phyloP scores from a whole-genome alignment of 768 basidiomycete genomes.

The Hygrocybe coccinea region DNA sequence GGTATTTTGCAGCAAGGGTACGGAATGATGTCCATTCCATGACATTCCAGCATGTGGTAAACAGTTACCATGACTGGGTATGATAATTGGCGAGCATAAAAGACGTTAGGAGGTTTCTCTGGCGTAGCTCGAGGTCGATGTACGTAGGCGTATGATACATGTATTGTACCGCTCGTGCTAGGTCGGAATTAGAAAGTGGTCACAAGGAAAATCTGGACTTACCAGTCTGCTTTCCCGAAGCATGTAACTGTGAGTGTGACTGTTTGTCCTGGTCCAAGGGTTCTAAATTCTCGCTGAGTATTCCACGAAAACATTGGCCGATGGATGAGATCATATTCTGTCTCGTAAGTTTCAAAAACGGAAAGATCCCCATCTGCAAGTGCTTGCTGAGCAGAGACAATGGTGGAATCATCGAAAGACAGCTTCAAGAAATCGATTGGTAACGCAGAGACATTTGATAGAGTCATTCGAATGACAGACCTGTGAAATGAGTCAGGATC shows the following conservation, averaged over 20 bases:
- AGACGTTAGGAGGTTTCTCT: slow-evolving; percentile 43
- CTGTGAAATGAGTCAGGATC: slow-evolving; percentile 37
- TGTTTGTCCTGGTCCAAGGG: slow-evolving; percentile 67
- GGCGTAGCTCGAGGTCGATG: slow-evolving; percentile 38
- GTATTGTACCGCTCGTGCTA: slow-evolving; percentile 74
- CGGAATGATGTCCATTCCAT: slow-evolving; percentile 75
- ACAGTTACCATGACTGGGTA: slow-evolving; percentile 92
- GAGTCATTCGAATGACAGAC: slow-evolving; percentile 74
- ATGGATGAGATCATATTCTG: slow-evolving; percentile 74
- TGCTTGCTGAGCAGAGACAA: slow-evolving; percentile 66
- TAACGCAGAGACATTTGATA: slow-evolving; percentile 84
- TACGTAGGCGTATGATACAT: slow-evolving; percentile 77
- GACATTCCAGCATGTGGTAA: slow-evolving; percentile 89
- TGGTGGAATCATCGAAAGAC: slow-evolving; percentile 87
- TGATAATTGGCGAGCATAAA: slow-evolving; percentile 81
- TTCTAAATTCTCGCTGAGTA: slow-evolving; percentile 38
- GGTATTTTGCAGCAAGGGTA: slow-evolving; percentile 40
- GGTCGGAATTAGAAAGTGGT: slow-evolving; percentile 10
- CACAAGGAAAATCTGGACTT: slow-evolving; percentile 26
- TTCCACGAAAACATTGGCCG: slow-evolving; percentile 80
- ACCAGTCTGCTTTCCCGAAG: slow-evolving; percentile 92
- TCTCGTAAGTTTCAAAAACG: slow-evolving; percentile 85
- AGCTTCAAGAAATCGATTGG: slow-evolving; percentile 83
- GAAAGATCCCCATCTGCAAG: slow-evolving; percentile 77
- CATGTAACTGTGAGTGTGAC: slow-evolving; percentile 65